Evolutionary conservation across 371 early-diverging fungal species (phyloP).

Genomic region (Gilbertella persicaria): DNA sequence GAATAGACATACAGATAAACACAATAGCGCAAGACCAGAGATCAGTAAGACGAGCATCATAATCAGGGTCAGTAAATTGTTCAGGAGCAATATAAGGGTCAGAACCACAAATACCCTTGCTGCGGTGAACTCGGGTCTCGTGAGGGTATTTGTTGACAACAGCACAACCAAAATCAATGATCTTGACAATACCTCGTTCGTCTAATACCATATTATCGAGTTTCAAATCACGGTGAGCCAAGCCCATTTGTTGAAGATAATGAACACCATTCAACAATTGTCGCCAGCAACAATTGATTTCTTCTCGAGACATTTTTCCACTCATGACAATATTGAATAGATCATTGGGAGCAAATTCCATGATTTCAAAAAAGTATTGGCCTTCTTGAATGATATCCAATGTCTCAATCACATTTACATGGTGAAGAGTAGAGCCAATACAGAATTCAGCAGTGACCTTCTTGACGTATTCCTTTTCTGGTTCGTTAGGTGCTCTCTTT

Average conservation of each 20-base stretch:
- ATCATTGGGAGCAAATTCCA: conserved; percentile 83
- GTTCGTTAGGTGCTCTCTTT: conserved; percentile 64
- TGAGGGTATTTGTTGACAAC: conserved; percentile 75
- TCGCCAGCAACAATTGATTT: conserved; percentile 70
- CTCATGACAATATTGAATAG: conserved; percentile 75
- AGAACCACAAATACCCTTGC: conserved; percentile 77
- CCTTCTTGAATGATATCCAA: conserved; percentile 78
- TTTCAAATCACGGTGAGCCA: conserved; percentile 89
- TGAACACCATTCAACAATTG: conserved; percentile 75
- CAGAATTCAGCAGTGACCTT: conserved; percentile 86
- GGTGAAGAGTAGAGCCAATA: conserved; percentile 78
- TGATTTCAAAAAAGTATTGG: conserved; percentile 64
- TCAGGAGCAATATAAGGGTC: conserved; percentile 94
- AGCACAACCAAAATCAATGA: conserved; percentile 92
- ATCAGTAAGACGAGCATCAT: conserved; percentile 72
- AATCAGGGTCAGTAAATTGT: conserved; percentile 57
- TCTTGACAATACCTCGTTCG: conserved; percentile 73
- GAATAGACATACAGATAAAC: conserved; percentile 72
- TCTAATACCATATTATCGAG: conserved; percentile 82
- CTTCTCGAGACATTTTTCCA: conserved; percentile 64
- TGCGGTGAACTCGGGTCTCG: conserved; percentile 52
- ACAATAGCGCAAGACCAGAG: conserved; percentile 80
- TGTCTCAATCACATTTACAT: conserved; percentile 87
- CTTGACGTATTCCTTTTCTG: conserved; percentile 78
- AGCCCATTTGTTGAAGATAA: conserved; percentile 73